These are phyloP conservation scores for Alternaria ventricosa DNA, from an alignment of 2,329 filamentous ascomycete genomes.

Conservation along the genomic window DNA sequence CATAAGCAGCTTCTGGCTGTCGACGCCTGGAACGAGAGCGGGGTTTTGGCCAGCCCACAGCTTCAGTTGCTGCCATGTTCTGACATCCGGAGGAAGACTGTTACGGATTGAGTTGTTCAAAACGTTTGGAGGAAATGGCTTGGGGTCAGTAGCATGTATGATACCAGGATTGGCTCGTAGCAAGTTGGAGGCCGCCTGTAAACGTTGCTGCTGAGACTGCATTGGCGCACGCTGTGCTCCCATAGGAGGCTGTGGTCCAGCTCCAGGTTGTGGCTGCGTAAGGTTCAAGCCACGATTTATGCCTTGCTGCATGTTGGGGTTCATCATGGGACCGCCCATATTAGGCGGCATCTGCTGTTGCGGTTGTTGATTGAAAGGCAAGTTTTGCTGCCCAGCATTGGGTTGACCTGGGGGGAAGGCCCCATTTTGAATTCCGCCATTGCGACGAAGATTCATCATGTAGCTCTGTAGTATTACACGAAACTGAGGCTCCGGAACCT, in stretches of 20 bases:
- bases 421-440: conserved; percentile 31
- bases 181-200: conserved; percentile 33
- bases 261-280: conserved; percentile 35
- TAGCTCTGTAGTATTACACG: conserved; percentile 35
- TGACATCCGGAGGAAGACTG: conserved; percentile 57
- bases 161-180: conserved; percentile 45
- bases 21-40: conserved; percentile 30
- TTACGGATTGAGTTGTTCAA: conserved; percentile 31
- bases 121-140: conserved; percentile 40
- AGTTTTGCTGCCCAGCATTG: conserved; percentile 32
- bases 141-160: conserved; percentile 39
- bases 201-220: conserved; percentile 34
- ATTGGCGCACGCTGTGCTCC: conserved; percentile 32
- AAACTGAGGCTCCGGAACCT: conserved; percentile 45
- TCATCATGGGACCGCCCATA: conserved; percentile 38
- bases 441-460: conserved; percentile 28
- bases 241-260: conserved; percentile 32
- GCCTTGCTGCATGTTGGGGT: conserved; percentile 33
- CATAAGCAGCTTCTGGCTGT: conserved; percentile 41
- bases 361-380: conserved; percentile 42
- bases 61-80: conserved; percentile 65
- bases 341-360: conserved; percentile 26
- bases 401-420: conserved; percentile 27
- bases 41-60: conserved; percentile 58
- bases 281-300: conserved; percentile 37